phyloP scores from a whole-genome alignment of 768 basidiomycete genomes.

The Mycena kentingensis region DNA sequence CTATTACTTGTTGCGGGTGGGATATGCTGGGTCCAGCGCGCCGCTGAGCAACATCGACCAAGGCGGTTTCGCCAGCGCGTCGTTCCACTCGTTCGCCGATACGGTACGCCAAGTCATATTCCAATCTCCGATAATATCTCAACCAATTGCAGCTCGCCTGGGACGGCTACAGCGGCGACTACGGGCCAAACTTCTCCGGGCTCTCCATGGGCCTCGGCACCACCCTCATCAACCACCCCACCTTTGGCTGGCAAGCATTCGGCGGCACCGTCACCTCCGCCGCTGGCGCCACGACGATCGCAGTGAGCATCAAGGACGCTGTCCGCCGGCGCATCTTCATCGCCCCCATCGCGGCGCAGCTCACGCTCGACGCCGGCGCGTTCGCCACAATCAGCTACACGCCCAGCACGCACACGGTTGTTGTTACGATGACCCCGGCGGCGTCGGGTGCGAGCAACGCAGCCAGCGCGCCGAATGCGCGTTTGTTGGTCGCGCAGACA shows the following conservation, averaged over 20 bases:
- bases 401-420: slow-evolving; percentile 39
- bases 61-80: slow-evolving; percentile 59
- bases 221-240: slow-evolving; percentile 51
- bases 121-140: background rate
- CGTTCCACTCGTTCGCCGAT: slow-evolving; percentile 61
- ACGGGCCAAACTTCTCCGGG: slow-evolving; percentile 60
- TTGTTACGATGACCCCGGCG: slow-evolving; percentile 41
- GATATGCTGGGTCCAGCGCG: slow-evolving; percentile 53
- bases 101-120: too few species aligned
- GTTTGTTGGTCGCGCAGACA: slow-evolving; percentile 48
- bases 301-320: slow-evolving; percentile 49
- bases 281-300: slow-evolving; percentile 44
- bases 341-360: slow-evolving; percentile 47
- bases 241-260: slow-evolving; percentile 64
- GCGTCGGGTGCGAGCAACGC: slow-evolving; percentile 42
- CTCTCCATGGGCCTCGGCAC: slow-evolving; percentile 52
- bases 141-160: slow-evolving; percentile 38
- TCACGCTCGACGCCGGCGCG: slow-evolving; percentile 54
- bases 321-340: slow-evolving; percentile 54
- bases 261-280: slow-evolving; percentile 48
- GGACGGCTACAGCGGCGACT: slow-evolving; percentile 62
- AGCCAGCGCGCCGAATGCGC: slow-evolving; percentile 48
- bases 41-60: slow-evolving; percentile 59
- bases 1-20: slow-evolving; percentile 53
- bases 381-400: slow-evolving; percentile 47